Evolutionary conservation across 2,329 filamentous ascomycete genomes (phyloP).

Genomic region (Whalleya microplaca): DNA sequence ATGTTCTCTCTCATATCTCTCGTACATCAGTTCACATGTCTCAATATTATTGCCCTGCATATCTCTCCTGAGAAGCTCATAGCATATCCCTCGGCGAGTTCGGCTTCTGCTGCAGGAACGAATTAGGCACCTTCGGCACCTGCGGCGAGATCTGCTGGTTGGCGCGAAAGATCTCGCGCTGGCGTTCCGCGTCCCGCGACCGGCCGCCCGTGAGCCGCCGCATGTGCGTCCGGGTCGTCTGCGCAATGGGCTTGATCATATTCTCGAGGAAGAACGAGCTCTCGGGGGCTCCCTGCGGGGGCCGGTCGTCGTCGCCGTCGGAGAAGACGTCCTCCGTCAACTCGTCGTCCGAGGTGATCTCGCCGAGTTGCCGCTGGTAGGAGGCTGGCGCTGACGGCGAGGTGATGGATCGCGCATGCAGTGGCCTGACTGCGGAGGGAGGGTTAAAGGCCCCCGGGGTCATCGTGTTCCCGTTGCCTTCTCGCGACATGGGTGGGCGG

Average conservation of each 20-base stretch:
- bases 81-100: slow-evolving; percentile 33
- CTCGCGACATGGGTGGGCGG: slow-evolving; percentile 64
- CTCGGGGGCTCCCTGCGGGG: slow-evolving; percentile 35
- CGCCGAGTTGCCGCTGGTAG: slow-evolving; percentile 58
- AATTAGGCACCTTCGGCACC: slow-evolving; percentile 46
- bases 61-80: slow-evolving; percentile 15
- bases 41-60: neutral
- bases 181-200: slow-evolving; percentile 43
- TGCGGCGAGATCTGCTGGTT: slow-evolving; percentile 42
- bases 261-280: slow-evolving; percentile 61
- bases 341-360: slow-evolving; percentile 78
- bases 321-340: slow-evolving; percentile 74
- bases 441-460: slow-evolving; percentile 62
- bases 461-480: slow-evolving; percentile 63
- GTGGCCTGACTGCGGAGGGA: slow-evolving; percentile 57
- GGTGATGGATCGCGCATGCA: slow-evolving; percentile 84
- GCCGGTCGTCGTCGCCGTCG: slow-evolving; percentile 67
- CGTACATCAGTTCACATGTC: neutral
- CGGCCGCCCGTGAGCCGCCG: slow-evolving; percentile 63
- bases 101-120: slow-evolving; percentile 35
- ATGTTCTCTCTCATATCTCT: neutral
- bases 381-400: slow-evolving; percentile 69
- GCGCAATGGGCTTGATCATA: slow-evolving; percentile 62
- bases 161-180: slow-evolving; percentile 42
- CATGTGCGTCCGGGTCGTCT: slow-evolving; percentile 62